Percentiles rank a stretch among this genome's conserved stretches.
Evolutionary conservation across 441 rosid species (phyloP).

Genomic region (Melastoma candidum): DNA sequence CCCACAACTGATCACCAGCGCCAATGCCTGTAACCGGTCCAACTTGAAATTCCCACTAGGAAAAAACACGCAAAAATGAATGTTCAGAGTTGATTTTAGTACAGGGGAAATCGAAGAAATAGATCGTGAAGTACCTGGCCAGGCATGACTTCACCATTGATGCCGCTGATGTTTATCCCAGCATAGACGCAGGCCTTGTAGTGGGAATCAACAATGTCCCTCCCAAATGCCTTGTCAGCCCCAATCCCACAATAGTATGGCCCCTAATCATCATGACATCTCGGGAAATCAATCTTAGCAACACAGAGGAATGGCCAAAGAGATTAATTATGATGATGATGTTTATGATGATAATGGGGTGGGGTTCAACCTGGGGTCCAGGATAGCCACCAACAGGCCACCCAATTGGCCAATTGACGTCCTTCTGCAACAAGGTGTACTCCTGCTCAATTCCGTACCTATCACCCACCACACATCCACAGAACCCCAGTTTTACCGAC

Average conservation of each 20-base stretch:
- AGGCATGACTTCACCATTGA: conserved; percentile 12
- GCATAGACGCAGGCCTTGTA: conserved; percentile 12
- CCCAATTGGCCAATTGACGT: conserved; percentile 14
- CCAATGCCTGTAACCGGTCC: conserved; percentile 76
- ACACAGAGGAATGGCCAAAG: background rate
- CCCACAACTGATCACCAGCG: conserved; percentile 60
- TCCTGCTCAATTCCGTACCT: conserved; percentile 11
- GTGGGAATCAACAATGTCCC: conserved; percentile 6
- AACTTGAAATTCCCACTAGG: conserved; percentile 83
- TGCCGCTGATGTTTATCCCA: conserved; percentile 8
- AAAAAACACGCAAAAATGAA: background rate
- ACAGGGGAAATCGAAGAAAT: background rate
- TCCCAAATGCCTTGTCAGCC: background rate
- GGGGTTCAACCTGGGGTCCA: conserved; percentile 13
- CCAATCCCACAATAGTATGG: conserved; percentile 10
- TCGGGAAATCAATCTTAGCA: background rate
- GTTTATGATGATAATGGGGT: background rate
- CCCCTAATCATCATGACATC: conserved; percentile 1
- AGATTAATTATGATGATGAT: background rate
- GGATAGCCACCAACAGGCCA: conserved; percentile 19
- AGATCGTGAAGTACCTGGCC: conserved; percentile 4
- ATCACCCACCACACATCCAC: background rate
- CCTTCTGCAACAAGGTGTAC: conserved; percentile 14
- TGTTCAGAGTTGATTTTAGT: background rate
- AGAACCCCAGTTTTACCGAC: background rate